Evolutionary conservation across 306 rosid species (phyloP).

Genomic region (Sphenostylis stenocarpa): DNA sequence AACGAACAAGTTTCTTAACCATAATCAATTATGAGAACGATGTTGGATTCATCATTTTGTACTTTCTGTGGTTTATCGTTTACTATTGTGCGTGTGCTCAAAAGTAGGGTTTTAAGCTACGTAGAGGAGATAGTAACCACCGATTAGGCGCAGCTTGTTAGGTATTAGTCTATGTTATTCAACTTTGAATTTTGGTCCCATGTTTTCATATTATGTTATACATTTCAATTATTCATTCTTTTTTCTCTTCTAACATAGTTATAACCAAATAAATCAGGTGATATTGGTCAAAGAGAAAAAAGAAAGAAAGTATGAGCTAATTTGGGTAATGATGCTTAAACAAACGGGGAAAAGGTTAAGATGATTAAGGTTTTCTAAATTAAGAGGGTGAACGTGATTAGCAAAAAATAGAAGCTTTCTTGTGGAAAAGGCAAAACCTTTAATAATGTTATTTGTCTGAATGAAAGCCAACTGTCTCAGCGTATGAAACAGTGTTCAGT

Average conservation of each 20-base stretch:
- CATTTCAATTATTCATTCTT: no score
- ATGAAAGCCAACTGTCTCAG: constrained; percentile 39
- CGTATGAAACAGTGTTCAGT: constrained; percentile 32
- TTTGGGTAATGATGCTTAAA: neutral
- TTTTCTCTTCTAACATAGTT: no score
- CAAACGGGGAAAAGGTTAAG: neutral
- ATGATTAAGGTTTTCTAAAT: constrained; percentile 3
- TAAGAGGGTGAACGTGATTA: neutral
- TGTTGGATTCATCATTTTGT: neutral
- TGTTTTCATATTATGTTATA: neutral
- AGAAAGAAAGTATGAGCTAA: neutral
- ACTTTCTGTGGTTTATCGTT: neutral
- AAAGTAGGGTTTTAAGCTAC: constrained; percentile 2
- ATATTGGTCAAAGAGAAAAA: no score
- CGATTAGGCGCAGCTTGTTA: constrained; percentile 33
- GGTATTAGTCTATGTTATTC: constrained; percentile 16
- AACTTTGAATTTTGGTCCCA: constrained; percentile 15
- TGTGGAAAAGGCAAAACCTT: neutral
- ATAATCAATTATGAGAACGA: neutral
- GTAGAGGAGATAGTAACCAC: constrained; percentile 19
- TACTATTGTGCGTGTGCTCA: neutral
- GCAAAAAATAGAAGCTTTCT: constrained; percentile 15
- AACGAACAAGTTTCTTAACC: constrained; percentile 15
- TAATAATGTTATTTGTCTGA: constrained; percentile 22
- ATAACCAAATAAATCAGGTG: no score